These are phyloP conservation scores for Pascua sp. DNA, from an alignment of 1,284 basidiomycete species.

Conservation along the genomic window DNA sequence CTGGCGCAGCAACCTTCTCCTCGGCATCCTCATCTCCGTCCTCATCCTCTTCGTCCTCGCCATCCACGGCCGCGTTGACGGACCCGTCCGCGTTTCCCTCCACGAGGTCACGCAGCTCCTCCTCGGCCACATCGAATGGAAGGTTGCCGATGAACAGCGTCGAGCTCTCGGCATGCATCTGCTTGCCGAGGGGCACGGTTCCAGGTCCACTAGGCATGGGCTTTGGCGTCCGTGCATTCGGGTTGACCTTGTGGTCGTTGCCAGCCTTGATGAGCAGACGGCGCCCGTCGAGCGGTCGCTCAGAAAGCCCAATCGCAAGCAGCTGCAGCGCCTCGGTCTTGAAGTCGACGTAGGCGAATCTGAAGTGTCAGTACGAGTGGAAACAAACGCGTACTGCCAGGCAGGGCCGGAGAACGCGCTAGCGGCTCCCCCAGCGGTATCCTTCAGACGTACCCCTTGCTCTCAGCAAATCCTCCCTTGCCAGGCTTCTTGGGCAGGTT, in stretches of 20 bases:
- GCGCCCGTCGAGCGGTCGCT: constrained; percentile 77
- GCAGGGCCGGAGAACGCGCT: too few species aligned
- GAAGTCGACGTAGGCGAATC: constrained; percentile 96
- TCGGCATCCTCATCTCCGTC: constrained; percentile 39
- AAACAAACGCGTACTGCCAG: neutral
- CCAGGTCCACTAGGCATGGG: constrained; percentile 50
- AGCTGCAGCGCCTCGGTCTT: constrained; percentile 68
- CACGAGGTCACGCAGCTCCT: constrained; percentile 58
- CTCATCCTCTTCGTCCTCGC: constrained; percentile 20
- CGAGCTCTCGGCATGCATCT: constrained; percentile 40
- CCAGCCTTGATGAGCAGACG: constrained; percentile 91
- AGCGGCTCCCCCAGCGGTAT: too few species aligned
- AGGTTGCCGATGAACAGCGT: constrained; percentile 46
- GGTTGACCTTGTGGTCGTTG: constrained; percentile 58
- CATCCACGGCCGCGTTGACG: constrained; percentile 20
- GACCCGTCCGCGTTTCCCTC: constrained; percentile 45
- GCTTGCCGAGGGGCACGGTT: constrained; percentile 38
- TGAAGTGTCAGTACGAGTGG: constrained; percentile 42
- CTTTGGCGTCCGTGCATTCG: constrained; percentile 48
- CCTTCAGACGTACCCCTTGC: constrained; percentile 51
- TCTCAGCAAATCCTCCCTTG: constrained; percentile 49
- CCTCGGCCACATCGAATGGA: constrained; percentile 73
- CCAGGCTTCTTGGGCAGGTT: constrained; percentile 53
- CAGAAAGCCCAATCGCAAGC: constrained; percentile 73
- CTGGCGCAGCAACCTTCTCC: constrained; percentile 32